Evolutionary conservation across 768 basidiomycete species (phyloP).

Genomic region (Russula brevipes): DNA sequence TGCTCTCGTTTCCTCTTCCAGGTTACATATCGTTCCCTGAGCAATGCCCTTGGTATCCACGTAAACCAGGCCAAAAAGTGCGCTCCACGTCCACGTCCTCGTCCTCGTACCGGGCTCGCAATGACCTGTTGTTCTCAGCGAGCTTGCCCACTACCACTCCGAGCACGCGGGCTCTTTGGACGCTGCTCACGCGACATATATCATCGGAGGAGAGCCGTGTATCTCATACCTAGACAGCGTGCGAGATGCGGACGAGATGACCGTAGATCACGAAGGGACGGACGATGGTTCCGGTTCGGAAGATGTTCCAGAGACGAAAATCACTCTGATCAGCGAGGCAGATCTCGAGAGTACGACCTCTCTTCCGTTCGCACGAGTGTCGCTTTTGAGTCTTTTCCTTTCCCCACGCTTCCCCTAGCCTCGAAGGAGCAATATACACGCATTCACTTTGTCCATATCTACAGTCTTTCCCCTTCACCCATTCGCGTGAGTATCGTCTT

Average conservation of each 20-base stretch:
- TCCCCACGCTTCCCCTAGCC: constrained; percentile 33
- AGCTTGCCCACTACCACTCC: constrained; percentile 55
- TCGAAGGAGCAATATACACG: constrained; percentile 48
- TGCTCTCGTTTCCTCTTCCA: constrained; percentile 28
- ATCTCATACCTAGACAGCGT: constrained; percentile 2
- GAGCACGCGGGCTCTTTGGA: constrained; percentile 40
- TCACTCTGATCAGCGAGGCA: constrained; percentile 59
- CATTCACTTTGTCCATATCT: constrained; percentile 57
- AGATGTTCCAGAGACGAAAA: constrained; percentile 41
- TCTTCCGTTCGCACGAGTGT: neutral
- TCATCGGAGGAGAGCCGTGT: constrained; percentile 52
- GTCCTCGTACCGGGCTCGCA: neutral
- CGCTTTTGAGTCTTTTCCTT: neutral
- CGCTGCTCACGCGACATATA: constrained; percentile 59
- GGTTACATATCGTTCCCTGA: constrained; percentile 78
- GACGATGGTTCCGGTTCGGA: constrained; percentile 41
- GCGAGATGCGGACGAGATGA: constrained; percentile 30
- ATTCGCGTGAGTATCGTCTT: constrained; percentile 45
- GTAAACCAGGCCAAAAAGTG: constrained; percentile 79
- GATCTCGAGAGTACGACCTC: constrained; percentile 54
- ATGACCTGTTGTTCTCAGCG: constrained; percentile 40
- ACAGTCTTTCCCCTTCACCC: constrained; percentile 63
- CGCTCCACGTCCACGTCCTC: constrained; percentile 26
- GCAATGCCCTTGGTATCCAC: constrained; percentile 63
- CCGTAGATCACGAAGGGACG: constrained; percentile 35